Base-by-base conservation (phyloP, 768 basidiomycete species). In the Mycena galericulata region DNA sequence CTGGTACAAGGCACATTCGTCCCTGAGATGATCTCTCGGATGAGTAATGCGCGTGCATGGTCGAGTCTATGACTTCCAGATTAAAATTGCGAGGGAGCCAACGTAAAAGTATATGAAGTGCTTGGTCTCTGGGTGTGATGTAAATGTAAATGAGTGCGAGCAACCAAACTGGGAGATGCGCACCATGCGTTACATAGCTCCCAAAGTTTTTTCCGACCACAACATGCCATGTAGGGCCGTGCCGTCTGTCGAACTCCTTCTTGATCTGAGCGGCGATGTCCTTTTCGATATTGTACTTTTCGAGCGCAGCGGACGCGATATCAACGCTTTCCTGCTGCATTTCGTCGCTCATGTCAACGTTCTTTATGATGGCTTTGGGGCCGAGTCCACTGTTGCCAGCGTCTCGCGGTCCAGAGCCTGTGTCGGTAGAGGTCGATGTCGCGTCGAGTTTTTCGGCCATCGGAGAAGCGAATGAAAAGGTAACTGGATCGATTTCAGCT, bases 161-260 rank as follows among this genome's bases (percentile, higher is more conserved):
- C 27, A 41, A 41, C 20, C 27, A 47, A n/a, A n/a, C n/a, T 65
- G 66, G 49, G n/a, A 57, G 58, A 22, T 36, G 80, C 91, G 74
- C 73, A 97, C 96, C 97, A 76, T 98, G 97, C 49, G 97, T 98
- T 46, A 98, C 97, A 78, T 97, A 98, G 83, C 94, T 95, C 56
- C 97, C 97, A 89, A 97, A 98, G 85, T 98, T 98, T 87, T 97
- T 98, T 68, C 97, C 97, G 56, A 97, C 97, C 72, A 99, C 96
- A 79, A 96, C 96, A 79, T 99, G 97, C 97, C 97, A 99, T 74
- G 97, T 98, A 63, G 94, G 90, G 27, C 95, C 95, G 74, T 95
- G 91, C 80, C 92, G 85, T 82, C 90, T 87, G 86, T 99, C 97
- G 79, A 97, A 96, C 84, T 98, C 96, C 82, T 96, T 96, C 89